These are phyloP conservation scores for Exophiala sp. DNA, from an alignment of 2,329 filamentous ascomycete species.

Conservation along the genomic window DNA sequence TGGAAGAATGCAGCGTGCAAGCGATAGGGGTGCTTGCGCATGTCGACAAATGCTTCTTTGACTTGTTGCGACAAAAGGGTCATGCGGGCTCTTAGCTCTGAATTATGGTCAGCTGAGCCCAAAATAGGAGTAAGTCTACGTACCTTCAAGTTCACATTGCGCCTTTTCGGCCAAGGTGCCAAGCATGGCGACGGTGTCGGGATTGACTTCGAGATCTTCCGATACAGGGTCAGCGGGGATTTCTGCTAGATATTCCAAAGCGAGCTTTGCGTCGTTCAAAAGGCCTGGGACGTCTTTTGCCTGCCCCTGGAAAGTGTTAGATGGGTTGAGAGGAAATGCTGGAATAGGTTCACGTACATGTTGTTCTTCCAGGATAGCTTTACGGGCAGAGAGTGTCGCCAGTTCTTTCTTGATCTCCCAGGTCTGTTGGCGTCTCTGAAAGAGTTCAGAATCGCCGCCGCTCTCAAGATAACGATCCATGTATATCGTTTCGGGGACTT, in stretches of 20 bases:
- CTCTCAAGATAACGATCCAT: conserved; percentile 82
- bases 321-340: background rate
- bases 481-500: conserved; percentile 74
- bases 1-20: conserved; percentile 94
- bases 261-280: conserved; percentile 24
- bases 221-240: conserved; percentile 12
- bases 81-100: conserved; percentile 16
- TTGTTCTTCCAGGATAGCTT: conserved; percentile 36
- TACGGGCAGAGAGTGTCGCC: conserved; percentile 47
- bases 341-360: conserved; percentile 13
- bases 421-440: conserved; percentile 59
- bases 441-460: conserved; percentile 53
- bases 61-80: conserved; percentile 37
- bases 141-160: conserved; percentile 21
- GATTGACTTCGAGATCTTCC: conserved; percentile 16
- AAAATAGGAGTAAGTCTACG: background rate
- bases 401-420: conserved; percentile 70
- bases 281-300: conserved; percentile 22
- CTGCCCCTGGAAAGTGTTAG: conserved; percentile 15
- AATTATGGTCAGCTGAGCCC: background rate
- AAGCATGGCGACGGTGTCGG: conserved; percentile 18
- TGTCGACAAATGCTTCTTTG: conserved; percentile 55
- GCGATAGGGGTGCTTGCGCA: conserved; percentile 64
- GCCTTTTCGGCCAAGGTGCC: conserved; percentile 19
- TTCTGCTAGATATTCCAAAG: conserved; percentile 21